Base-by-base conservation (phyloP, 139 green algal genomes). In the Micractinium sp. region DNA sequence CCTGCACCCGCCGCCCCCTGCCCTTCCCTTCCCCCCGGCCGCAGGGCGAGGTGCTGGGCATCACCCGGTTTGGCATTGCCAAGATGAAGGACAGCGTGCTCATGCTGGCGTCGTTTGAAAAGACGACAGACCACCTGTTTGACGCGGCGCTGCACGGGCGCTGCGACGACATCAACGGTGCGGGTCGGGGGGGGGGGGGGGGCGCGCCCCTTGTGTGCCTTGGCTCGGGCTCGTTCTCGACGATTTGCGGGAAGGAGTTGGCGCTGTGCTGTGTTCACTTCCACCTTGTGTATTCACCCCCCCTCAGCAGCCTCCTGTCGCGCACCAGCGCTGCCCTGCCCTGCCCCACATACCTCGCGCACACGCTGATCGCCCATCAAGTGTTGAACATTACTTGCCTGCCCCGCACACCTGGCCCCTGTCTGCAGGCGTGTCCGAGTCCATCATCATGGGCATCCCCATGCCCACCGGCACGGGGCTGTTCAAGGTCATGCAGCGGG, bases 11-110 rank as follows among this genome's bases (percentile, higher is more conserved):
- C 9, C 9, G 7, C 47, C 47, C 47, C 9, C 47, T 56, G 5
- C 47, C 9, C 47, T 56, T 5, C 47, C 47, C 47, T 9, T 56
- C 9, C 47, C 47, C 9, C 47, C 9, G n/a, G 5, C 9, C 47
- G 61, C 93, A 96, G 94, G 97, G 97, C 22, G 96, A 99, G 93
- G 97, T 99, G 69, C 94, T 99, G 92, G 98, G 98, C 89, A 99
- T 99, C 93, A 99, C 97, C 1, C 96, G 98, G 35, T 99, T 99
- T 87, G 98, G 98, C 88, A 99, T 99, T 67, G 97, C 97, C 60
- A 99, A 99, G 93, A 99, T 99, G 98, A 99, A 99, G 94, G 98
- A 99, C 92, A 97, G 91, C 69, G 98, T 99, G 85, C 95, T 99
- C 75, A 99, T 99, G 96, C 97, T 99, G 63, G 98, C 98, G 14